Evolutionary conservation across 345 rosid genomes (phyloP), one percentile per base, ranked within the genome.

Genomic region (Melastoma malabathricum): DNA sequence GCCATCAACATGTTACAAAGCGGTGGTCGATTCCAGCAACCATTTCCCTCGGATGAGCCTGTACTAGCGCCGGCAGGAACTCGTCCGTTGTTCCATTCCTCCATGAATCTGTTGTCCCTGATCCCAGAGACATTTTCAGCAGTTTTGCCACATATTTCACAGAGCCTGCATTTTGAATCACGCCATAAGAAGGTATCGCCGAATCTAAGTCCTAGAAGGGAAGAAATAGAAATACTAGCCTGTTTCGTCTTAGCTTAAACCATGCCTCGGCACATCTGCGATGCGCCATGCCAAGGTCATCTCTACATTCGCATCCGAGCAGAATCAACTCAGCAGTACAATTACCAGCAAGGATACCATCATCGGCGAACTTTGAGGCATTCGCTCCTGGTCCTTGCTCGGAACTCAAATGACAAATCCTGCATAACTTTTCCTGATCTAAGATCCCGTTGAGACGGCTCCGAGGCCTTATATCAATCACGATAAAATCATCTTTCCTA

Each of bases 251-350:
- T 17, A 81, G 74, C 72, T 75, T 90, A 69, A 90, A 90, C 96
- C 98, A 90, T 27, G 83, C 79, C 73, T 90, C 94, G 0, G 92
- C 98, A 53, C 96, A 90, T 47, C 76, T 73, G 15, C 58, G 55
- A 72, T 90, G 98, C 10, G 85, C 89, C 65, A 75, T 66, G 55
- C 86, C 89, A 17, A 90, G 96, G 54, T 86, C 96, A 60, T 75
- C 83, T 80, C 86, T 90, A 65, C 98, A 90, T 13, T 75, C 79
- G 68, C 98, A 90, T 47, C 96, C 96, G 51, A 90, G 83, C 70
- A 66, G 74, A 56, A 86, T 78, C 62, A 90, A 67, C 23, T 73
- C 89, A 39, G 20, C 44, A 47, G 65, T 31, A 31, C 10, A 9
- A 31, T 31, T 31, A 31, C 9, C 38, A 31, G 38, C 38, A 31